Base-by-base conservation (phyloP, 768 basidiomycete species). In the Butyriboletus loyo region DNA sequence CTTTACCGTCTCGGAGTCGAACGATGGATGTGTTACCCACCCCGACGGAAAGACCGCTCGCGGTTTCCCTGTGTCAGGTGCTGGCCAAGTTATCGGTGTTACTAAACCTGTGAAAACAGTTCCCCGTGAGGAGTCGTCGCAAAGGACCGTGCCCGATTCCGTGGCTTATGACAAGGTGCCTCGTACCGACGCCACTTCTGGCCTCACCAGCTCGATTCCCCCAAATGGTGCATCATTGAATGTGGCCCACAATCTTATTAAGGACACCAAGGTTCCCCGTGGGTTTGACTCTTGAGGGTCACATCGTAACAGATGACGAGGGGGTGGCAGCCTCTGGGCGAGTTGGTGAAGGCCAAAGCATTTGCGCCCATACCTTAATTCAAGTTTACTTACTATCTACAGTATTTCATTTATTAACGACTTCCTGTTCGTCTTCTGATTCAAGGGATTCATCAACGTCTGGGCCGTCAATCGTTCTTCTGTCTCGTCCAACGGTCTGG, bases 21-120 rank as follows among this genome's bases (percentile, higher is more conserved):
- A 56, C 4, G 48, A 64, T 11, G 25, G 17, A 5, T 71, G 69
- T 35, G 39, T 60, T 28, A 47, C 46, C 7, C 5, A 21, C 2
- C 21, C 25, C n/a, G 2, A 24, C 11, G 39, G 3, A 21, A 31
- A 53, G 25, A 37, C 4, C 13, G 19, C 49, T 21, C 52, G 53
- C 17, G 25, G 21, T 11, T 11, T 52, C 17, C 30, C 41, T 22
- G 5, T 17, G 2, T 15, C 36, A 1, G 15, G 21, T 19, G 34
- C 24, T 31, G 50, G 8, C 10, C 17, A 39, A 8, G 3, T 27
- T 11, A 2, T n/a, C 17, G 24, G n/a, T 7, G 2, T 7, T 24
- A 24, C 17, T 5, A 13, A 7, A 24, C 5, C 24, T 30, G 7
- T 15, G 19, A 3, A 6, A 4, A 10, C 2, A 10, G 24, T 14